Percentiles rank a stretch among this genome's conserved stretches.
These are phyloP conservation scores for Gracilaria domingensis DNA, from an alignment of 23 red algal genomes.

Conservation along the genomic window DNA sequence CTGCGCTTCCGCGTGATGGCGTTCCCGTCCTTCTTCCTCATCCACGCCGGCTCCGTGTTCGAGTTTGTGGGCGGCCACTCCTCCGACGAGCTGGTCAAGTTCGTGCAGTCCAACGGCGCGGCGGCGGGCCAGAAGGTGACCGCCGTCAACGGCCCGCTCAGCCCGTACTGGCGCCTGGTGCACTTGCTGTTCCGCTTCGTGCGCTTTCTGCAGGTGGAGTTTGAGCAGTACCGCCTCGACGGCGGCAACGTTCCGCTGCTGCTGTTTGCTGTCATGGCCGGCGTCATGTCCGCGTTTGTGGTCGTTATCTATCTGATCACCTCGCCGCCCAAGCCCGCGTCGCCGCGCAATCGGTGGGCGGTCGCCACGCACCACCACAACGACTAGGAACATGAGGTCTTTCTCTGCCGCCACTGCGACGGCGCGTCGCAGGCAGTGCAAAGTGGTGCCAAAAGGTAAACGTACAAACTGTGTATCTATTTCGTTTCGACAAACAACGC, in stretches of 20 bases:
- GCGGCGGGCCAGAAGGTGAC: not conserved
- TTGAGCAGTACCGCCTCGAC: not conserved
- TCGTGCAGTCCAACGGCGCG: constrained; percentile 35
- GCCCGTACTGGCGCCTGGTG: constrained; percentile 34
- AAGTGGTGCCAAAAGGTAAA: not conserved
- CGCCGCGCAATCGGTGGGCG: not conserved
- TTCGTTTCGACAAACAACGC: not conserved
- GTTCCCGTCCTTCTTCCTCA: constrained; percentile 51
- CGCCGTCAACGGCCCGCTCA: constrained; percentile 33
- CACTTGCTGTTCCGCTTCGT: constrained; percentile 35
- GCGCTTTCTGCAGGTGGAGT: not conserved
- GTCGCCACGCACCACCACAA: not conserved
- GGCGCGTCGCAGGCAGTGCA: not conserved
- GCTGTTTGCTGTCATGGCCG: not conserved
- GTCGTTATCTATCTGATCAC: constrained; percentile 44
- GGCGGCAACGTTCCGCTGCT: constrained; percentile 36
- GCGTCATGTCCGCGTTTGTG: constrained; percentile 30
- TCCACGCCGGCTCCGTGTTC: constrained; percentile 33
- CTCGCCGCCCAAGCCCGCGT: constrained; percentile 3
- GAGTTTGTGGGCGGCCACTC: constrained; percentile 31
- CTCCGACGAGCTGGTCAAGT: constrained; percentile 24
- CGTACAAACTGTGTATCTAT: not conserved
- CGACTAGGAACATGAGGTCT: too few relatives aligned
- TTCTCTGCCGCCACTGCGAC: constrained; percentile 44
- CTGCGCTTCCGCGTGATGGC: constrained; percentile 48